Percentiles rank a stretch among this genome's conserved stretches.
Evolutionary conservation across 768 basidiomycete species (phyloP).

Genomic region (Boletus subcaerulescens): DNA sequence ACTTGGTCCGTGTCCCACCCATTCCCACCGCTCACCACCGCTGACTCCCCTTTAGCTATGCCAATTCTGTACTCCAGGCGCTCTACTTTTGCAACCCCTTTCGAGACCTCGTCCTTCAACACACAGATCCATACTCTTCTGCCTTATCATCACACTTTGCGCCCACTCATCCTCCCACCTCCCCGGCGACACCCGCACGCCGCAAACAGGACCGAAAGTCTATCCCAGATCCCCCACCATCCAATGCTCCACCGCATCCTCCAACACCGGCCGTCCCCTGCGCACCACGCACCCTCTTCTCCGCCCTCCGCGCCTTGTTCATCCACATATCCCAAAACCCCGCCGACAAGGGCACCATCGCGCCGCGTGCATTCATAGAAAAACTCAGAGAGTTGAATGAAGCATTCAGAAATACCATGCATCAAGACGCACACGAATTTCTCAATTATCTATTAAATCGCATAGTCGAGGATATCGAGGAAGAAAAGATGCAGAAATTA

Average conservation of each 20-base stretch:
- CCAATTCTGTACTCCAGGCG: slow-evolving; percentile 97
- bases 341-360: slow-evolving; percentile 76
- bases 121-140: slow-evolving; percentile 47
- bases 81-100: slow-evolving; percentile 96
- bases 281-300: slow-evolving; percentile 75
- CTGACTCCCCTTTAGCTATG: slow-evolving; percentile 61
- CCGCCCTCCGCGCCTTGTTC: slow-evolving; percentile 92
- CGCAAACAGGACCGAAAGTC: slow-evolving; percentile 59
- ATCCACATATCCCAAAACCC: slow-evolving; percentile 77
- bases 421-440: slow-evolving; percentile 99
- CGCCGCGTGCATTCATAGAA: slow-evolving; percentile 89
- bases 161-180: slow-evolving; percentile 21
- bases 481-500: slow-evolving; percentile 51
- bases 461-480: slow-evolving; percentile 90
- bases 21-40: slow-evolving; percentile 1
- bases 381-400: slow-evolving; percentile 93
- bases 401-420: slow-evolving; percentile 84
- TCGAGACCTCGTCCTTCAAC: slow-evolving; percentile 82
- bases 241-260: slow-evolving; percentile 26
- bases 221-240: slow-evolving; percentile 32
- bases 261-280: slow-evolving; percentile 49
- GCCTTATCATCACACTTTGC: slow-evolving; percentile 25
- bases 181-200: slow-evolving; percentile 36
- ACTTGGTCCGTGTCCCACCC: slow-evolving; percentile 64
- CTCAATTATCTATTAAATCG: slow-evolving; percentile 90